These are phyloP conservation scores for Penicillium silybi DNA, from an alignment of 495 filamentous ascomycete species.

Conservation along the genomic window DNA sequence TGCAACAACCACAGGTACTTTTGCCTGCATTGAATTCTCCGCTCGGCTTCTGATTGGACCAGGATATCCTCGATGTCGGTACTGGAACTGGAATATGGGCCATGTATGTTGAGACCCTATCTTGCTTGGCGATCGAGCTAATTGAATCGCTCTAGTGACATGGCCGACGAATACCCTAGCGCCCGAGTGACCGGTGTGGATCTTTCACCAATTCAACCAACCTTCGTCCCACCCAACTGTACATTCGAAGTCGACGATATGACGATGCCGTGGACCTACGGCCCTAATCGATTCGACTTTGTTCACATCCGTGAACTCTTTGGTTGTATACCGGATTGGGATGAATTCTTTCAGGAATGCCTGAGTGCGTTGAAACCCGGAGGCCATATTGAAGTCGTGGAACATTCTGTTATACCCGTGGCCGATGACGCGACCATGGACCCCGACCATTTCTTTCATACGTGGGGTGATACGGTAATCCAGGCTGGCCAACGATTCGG, in stretches of 20 bases:
- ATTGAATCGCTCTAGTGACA: slow-evolving; percentile 45
- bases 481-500: slow-evolving; percentile 46
- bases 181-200: slow-evolving; percentile 41
- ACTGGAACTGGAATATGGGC: slow-evolving; percentile 50
- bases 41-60: background rate
- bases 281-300: slow-evolving; percentile 56
- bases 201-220: slow-evolving; percentile 45
- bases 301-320: slow-evolving; percentile 59
- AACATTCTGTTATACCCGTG: slow-evolving; percentile 45
- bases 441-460: slow-evolving; percentile 48
- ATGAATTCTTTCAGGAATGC: slow-evolving; percentile 35
- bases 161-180: slow-evolving; percentile 46
- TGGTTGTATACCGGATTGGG: slow-evolving; percentile 60
- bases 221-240: slow-evolving; percentile 45
- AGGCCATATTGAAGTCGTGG: slow-evolving; percentile 62
- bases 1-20: slow-evolving; percentile 35
- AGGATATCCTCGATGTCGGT: slow-evolving; percentile 50
- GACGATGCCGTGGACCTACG: slow-evolving; percentile 53
- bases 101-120: slow-evolving; percentile 1
- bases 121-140: too few relatives aligned
- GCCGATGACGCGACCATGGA: slow-evolving; percentile 48
- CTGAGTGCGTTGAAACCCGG: slow-evolving; percentile 53
- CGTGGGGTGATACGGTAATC: slow-evolving; percentile 49
- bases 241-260: slow-evolving; percentile 56
- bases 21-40: background rate